Base-by-base conservation (phyloP, 352 stramenopile species). In the Phytopythium montanum region DNA sequence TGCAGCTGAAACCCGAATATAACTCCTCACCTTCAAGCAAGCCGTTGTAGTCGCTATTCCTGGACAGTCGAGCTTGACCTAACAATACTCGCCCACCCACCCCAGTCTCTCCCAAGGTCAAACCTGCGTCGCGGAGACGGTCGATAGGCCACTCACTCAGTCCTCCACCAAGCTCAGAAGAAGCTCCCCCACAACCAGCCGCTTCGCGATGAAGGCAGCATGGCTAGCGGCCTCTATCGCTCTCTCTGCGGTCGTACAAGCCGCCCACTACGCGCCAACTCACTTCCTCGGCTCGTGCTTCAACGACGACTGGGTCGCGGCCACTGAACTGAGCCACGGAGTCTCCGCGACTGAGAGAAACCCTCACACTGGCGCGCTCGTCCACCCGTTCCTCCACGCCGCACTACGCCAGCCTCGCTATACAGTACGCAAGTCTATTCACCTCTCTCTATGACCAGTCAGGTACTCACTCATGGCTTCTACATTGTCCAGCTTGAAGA, bases 281-380 rank as follows among this genome's bases (percentile, higher is more conserved):
- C 57, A 84, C 42, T 66, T 79, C 21, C 59, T 83, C 25, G 71
- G 74, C 36, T 73, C 63, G 28, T 81, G 74, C 25, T 61, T 83
- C 3, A 68, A 75, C 23, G 49, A 76, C 1, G 44, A n/a, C 8
- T 83, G 74, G 74, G 71, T 65, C 31, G 41, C 61, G 5, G 51
- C 21, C 0, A 59, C 73, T 1, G 67, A 68, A 19, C 42, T 48
- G 9, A 57, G 56, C 23, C 38, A 77, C 25, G 63, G 57, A 2
- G 67, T 81, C 10, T 73, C 57, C 2, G 48, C 61, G 12, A 51
- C 36, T 0, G 61, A 66, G 12, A 60, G 67, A 5, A 58, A 79
- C 38, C 66, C 56, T 19, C 41, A 54, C 23, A 68, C 58, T 3
- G 60, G 56, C 7, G 31, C 49, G 29, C 28, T 79, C 4, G 33